Evolutionary conservation across 2,329 filamentous ascomycete genomes (phyloP).

Genomic region (Colletotrichum sp.): DNA sequence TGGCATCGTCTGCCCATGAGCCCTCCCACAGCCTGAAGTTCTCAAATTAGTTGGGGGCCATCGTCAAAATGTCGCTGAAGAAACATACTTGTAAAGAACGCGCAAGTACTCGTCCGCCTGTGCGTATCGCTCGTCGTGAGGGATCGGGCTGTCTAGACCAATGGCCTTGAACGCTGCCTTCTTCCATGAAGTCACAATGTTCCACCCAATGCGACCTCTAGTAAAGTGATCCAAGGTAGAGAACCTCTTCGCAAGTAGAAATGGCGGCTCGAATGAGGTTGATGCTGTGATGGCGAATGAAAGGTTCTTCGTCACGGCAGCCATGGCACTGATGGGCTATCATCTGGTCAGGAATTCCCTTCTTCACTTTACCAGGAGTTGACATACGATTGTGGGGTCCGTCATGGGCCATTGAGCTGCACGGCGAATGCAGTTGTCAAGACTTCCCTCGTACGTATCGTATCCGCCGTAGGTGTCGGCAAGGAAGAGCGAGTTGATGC

Average conservation of each 20-base stretch:
- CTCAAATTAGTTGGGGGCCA: no score
- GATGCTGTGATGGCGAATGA: conserved; percentile 68
- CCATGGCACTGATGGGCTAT: conserved; percentile 69
- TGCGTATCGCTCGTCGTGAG: conserved; percentile 66
- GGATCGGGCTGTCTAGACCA: conserved; percentile 59
- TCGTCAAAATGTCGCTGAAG: no score
- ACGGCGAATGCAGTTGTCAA: conserved; percentile 65
- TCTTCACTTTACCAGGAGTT: neutral
- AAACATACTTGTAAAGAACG: conserved; percentile 63
- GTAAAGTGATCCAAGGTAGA: conserved; percentile 69
- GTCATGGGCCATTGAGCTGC: conserved; percentile 71
- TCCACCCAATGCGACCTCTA: conserved; percentile 67
- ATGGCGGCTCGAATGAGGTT: conserved; percentile 68
- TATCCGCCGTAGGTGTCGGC: conserved; percentile 71
- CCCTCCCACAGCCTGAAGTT: conserved; percentile 41
- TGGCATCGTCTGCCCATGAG: conserved; percentile 63
- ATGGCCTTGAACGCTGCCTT: conserved; percentile 69
- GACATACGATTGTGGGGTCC: conserved; percentile 65
- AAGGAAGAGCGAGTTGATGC: conserved; percentile 69
- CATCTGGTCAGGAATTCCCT: neutral
- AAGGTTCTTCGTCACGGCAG: conserved; percentile 68
- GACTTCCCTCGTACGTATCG: conserved; percentile 64
- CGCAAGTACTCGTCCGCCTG: conserved; percentile 68
- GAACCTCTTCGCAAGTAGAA: conserved; percentile 65
- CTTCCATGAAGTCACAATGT: conserved; percentile 66